These are phyloP conservation scores for Xylaria nigripes DNA, from an alignment of 495 filamentous ascomycete genomes.

Conservation along the genomic window DNA sequence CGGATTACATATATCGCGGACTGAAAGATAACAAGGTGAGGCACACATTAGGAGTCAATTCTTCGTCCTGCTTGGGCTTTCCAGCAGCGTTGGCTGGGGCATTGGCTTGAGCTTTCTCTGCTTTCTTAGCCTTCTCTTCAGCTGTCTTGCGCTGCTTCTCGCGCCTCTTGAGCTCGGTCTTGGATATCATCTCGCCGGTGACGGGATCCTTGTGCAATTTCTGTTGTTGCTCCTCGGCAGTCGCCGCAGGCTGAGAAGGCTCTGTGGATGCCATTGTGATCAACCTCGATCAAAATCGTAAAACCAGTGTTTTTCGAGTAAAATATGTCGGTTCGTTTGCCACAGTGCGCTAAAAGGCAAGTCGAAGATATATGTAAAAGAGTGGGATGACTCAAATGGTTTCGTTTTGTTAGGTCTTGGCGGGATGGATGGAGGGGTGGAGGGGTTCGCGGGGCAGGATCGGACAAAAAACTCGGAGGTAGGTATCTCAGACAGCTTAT, in stretches of 20 bases:
- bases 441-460: slow-evolving; percentile 7
- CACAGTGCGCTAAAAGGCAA: background rate
- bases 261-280: slow-evolving; percentile 1
- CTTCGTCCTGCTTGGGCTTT: slow-evolving; percentile 60
- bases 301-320: background rate
- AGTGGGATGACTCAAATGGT: background rate
- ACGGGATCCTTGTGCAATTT: slow-evolving; percentile 77
- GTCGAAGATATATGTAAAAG: background rate
- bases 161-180: slow-evolving; percentile 90
- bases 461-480: background rate
- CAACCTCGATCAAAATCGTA: background rate
- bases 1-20: slow-evolving; percentile 21
- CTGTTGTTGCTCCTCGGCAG: slow-evolving; percentile 46
- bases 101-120: slow-evolving; percentile 37
- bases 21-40: slow-evolving; percentile 42
- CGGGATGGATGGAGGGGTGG: slow-evolving; percentile 4
- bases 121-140: slow-evolving; percentile 59
- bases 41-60: slow-evolving; percentile 75
- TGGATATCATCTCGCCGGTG: slow-evolving; percentile 76
- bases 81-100: slow-evolving; percentile 57
- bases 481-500: background rate
- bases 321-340: background rate
- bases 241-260: background rate
- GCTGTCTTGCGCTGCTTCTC: slow-evolving; percentile 87
- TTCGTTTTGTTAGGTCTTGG: background rate